Conservation (phyloP, 306 rosid species). For the Vigna hirtella region DNA sequence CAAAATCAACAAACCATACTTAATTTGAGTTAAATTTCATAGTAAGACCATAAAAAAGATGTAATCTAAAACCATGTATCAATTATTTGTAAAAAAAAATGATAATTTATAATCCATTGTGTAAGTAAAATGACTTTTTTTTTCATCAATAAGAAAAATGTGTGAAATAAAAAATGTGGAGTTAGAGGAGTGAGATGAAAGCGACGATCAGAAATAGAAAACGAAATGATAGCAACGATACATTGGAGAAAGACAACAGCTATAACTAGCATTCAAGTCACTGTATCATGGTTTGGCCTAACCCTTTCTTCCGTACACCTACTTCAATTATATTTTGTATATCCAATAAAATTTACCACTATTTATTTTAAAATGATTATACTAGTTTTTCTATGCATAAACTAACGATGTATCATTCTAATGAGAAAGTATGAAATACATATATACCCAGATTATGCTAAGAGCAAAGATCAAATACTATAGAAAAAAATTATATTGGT, state of each 20-base stretch:
- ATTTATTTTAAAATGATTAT: too few species aligned
- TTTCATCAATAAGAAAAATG: neutral
- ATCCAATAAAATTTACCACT: neutral
- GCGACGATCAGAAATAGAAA: conserved; percentile 11
- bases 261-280: conserved; percentile 7
- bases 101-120: too few species aligned
- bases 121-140: neutral
- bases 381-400: neutral
- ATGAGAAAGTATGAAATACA: neutral
- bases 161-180: neutral
- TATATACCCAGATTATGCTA: neutral
- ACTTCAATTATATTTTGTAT: neutral
- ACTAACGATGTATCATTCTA: neutral
- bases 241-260: conserved; percentile 33
- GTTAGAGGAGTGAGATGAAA: neutral
- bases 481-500: too few species aligned
- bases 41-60: too few species aligned
- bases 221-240: conserved; percentile 34
- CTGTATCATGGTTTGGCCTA: neutral
- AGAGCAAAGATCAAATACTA: neutral
- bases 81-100: too few species aligned
- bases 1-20: too few species aligned
- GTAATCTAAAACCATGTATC: too few species aligned
- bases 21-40: too few species aligned
- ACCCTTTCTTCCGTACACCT: conserved; percentile 13